phyloP scores from a whole-genome alignment of 2,329 filamentous ascomycete genomes.

The Blastomyces silverae region DNA sequence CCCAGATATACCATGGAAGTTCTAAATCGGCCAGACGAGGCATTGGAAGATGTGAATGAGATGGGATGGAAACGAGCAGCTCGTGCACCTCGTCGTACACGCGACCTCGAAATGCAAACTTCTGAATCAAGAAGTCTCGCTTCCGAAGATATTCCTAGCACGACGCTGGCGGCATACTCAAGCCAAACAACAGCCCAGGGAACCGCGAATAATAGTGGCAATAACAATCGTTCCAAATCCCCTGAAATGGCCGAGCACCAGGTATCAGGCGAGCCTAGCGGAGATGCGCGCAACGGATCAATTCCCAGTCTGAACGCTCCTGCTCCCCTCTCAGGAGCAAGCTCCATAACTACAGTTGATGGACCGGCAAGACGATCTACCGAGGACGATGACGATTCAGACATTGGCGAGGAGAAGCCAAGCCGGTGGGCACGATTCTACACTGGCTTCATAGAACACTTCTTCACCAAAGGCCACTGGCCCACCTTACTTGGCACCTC shows the following conservation, averaged over 20 bases:
- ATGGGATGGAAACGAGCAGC: neutral
- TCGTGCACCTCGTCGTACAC: neutral
- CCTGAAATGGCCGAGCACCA: neutral
- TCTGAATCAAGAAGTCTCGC: neutral
- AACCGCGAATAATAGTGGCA: neutral
- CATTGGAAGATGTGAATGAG: conserved; percentile 60
- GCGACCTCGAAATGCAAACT: neutral
- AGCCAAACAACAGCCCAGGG: neutral
- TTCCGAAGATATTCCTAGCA: neutral
- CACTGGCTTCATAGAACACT: conserved; percentile 18
- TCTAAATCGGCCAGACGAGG: conserved; percentile 66
- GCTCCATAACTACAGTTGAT: neutral
- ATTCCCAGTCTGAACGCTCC: neutral
- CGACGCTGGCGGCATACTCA: neutral
- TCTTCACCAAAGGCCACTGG: conserved; percentile 20
- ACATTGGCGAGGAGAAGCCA: neutral
- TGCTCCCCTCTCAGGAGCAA: neutral
- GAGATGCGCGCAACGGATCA: neutral
- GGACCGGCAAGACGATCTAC: neutral
- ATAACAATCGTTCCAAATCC: neutral
- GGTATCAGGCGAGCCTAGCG: neutral
- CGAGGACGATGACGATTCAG: neutral
- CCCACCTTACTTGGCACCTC: conserved; percentile 20
- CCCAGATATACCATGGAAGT: conserved; percentile 84
- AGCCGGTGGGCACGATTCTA: conserved; percentile 18